Evolutionary conservation across 2,329 filamentous ascomycete species (phyloP).

Genomic region (Pezicula carpinea): DNA sequence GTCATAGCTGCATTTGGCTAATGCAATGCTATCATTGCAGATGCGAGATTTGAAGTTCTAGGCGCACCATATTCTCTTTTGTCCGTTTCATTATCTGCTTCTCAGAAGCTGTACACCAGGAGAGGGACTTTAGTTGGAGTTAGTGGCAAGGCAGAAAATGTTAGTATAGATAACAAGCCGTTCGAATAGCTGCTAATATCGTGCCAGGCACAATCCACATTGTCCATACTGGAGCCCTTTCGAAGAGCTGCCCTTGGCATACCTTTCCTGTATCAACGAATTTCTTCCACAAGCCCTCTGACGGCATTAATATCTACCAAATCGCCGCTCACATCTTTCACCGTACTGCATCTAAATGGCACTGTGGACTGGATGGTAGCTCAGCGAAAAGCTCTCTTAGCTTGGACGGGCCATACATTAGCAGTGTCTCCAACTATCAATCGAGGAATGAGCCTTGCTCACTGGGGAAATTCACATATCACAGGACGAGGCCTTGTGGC

Average conservation of each 20-base stretch:
- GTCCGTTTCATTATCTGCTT: conserved; percentile 87
- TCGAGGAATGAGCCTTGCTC: conserved; percentile 67
- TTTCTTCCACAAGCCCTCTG: conserved; percentile 82
- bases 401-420: conserved; percentile 92
- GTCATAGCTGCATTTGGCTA: not conserved
- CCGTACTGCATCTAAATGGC: conserved; percentile 84
- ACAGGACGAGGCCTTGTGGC: conserved; percentile 86
- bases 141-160: conserved; percentile 86
- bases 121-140: conserved; percentile 87
- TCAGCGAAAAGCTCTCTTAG: conserved; percentile 82
- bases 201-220: conserved; percentile 74
- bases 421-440: conserved; percentile 72
- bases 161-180: conserved; percentile 34
- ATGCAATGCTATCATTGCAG: conserved; percentile 41
- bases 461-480: conserved; percentile 88
- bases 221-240: conserved; percentile 82
- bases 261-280: conserved; percentile 90
- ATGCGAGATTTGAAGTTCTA: conserved; percentile 91
- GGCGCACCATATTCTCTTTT: conserved; percentile 90
- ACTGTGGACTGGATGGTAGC: conserved; percentile 93
- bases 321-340: conserved; percentile 80
- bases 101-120: conserved; percentile 87
- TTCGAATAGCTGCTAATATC: conserved; percentile 6
- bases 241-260: conserved; percentile 76
- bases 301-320: conserved; percentile 87